Evolutionary conservation across 1,284 basidiomycete species (phyloP), one percentile per base, ranked within the genome.

Genomic region (Xanthoconium separans): DNA sequence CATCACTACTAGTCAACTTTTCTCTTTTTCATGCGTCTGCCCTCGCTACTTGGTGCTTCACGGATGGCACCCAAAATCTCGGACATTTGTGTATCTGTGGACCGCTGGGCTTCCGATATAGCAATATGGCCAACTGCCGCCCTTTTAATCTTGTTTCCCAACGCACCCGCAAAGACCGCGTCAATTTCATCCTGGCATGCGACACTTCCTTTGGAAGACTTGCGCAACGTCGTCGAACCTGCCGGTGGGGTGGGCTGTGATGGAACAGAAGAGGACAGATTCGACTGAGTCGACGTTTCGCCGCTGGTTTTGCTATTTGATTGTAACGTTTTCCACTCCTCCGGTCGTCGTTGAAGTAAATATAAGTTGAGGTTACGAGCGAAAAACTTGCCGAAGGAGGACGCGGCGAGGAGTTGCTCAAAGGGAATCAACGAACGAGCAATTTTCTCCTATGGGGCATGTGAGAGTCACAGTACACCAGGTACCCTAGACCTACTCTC

Each of bases 351-450:
- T 64, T 87, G 81, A 20, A 95, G 80, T 16, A 97, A 75, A 61
- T 90, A 81, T 16, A 98, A 70, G 59, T 91, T 88, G 49, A 97
- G 75, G 64, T 85, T 88, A 40, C 87, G 80, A 37, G 83, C 80
- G 62, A 97, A 93, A 76, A 85, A 96, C 67, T 91, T 92, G 37
- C 93, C 95, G 63, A 86, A 96, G 65, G 81, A 86, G 2, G 89
- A 92, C 7, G 78, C 84, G 1, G 84, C 82, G 20, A 98, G 81
- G 18, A 75, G 75, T 27, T 83, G 80, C 58, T 93, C 88, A 53
- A 91, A 80, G 1, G 81, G 73, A 27, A 93, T 73, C 11, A 96
- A 74, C 12, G 89, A 89, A 15, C 83, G 82, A 1, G 90, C 93
- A 48, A 98, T 92, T 72, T 95, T 95, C 73, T 96, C 93, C 89